These are phyloP conservation scores for Eimeria acervulina DNA, from an alignment of 169 alveolate genomes.

Conservation along the genomic window DNA sequence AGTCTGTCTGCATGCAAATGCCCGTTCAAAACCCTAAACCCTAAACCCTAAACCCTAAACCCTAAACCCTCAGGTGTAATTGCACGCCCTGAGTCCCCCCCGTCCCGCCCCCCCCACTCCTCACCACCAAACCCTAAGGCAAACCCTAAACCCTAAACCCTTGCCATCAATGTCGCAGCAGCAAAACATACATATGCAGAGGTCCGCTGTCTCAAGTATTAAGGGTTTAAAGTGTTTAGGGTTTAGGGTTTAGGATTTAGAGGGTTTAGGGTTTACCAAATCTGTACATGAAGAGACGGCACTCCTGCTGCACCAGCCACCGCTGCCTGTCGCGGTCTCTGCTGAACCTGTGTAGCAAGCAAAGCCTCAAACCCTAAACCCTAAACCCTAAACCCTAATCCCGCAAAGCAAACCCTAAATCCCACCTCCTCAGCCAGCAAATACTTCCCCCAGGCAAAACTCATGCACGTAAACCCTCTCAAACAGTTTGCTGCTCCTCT, in stretches of 20 bases:
- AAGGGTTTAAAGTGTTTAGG: neutral
- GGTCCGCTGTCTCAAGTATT: neutral
- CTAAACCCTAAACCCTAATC: neutral
- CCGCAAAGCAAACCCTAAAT: neutral
- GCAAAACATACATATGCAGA: no score
- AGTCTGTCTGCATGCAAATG: constrained; percentile 10
- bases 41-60: neutral
- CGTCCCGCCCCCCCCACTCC: no score
- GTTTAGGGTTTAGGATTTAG: constrained; percentile 43
- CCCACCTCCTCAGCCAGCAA: neutral
- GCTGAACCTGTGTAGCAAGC: constrained; percentile 52
- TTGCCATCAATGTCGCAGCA: neutral
- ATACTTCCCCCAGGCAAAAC: neutral
- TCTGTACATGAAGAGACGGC: constrained; percentile 52
- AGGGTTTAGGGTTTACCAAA: constrained; percentile 51
- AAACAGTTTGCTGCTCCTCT: neutral
- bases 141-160: neutral
- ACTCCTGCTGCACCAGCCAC: constrained; percentile 56
- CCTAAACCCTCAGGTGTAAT: neutral
- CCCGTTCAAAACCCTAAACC: neutral
- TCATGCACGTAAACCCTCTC: neutral
- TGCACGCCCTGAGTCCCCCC: no score
- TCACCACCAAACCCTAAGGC: neutral
- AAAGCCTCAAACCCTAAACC: constrained; percentile 17
- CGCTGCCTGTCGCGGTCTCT: constrained; percentile 35